These are phyloP conservation scores for Nymphaea thermarum DNA, from an alignment of 164 flowering plant genomes.

Conservation along the genomic window DNA sequence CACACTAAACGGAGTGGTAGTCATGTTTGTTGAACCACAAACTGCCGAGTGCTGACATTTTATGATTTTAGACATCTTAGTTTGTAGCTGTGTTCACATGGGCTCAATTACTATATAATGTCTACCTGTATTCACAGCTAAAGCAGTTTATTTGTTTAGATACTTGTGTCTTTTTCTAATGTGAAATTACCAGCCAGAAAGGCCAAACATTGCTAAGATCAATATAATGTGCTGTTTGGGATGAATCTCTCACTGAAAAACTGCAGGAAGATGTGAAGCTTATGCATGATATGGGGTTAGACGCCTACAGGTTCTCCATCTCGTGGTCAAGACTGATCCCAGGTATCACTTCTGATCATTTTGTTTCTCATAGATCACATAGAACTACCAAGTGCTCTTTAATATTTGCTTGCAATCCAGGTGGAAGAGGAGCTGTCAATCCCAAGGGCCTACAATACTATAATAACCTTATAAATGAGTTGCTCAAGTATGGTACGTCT, in stretches of 20 bases:
- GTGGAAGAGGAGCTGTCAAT: constrained; percentile 11
- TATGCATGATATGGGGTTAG: background rate
- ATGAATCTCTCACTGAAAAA: background rate
- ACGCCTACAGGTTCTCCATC: constrained; percentile 2
- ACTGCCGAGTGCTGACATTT: too few species aligned
- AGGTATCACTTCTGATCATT: background rate
- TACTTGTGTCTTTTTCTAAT: too few species aligned
- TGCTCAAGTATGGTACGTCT: constrained; percentile 19
- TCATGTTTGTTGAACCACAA: too few species aligned
- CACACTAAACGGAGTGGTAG: too few species aligned
- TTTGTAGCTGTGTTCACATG: too few species aligned
- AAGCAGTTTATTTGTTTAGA: too few species aligned
- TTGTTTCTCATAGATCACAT: background rate
- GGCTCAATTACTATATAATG: too few species aligned
- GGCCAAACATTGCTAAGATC: too few species aligned
- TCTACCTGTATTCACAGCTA: too few species aligned
- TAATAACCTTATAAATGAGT: constrained; percentile 36
- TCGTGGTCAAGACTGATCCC: constrained; percentile 2
- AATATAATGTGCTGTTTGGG: too few species aligned
- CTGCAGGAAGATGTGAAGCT: constrained; percentile 4
- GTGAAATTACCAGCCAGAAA: too few species aligned
- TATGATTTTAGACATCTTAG: too few species aligned
- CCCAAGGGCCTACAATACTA: constrained; percentile 18
- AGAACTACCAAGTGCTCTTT: background rate
- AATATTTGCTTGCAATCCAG: constrained; percentile 3